Percentiles rank a stretch among this genome's conserved stretches.
phyloP scores from a whole-genome alignment of 1,284 basidiomycete species.

The Austroboletus olivaceoglutinosus region DNA sequence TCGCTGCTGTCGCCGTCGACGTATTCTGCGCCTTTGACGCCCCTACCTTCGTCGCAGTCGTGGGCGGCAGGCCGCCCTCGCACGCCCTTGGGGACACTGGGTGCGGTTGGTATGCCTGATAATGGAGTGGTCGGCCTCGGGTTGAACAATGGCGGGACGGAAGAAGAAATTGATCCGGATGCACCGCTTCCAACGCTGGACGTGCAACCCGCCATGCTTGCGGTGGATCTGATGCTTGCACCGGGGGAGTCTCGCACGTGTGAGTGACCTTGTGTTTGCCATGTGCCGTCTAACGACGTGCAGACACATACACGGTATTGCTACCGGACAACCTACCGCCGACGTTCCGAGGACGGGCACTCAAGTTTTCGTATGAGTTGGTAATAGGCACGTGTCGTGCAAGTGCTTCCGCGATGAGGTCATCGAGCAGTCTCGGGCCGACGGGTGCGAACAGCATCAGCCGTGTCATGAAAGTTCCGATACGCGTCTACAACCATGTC shows the following conservation, averaged over 20 bases:
- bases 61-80: slow-evolving; percentile 20
- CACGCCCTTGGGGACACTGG: slow-evolving; percentile 15
- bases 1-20: slow-evolving; percentile 48
- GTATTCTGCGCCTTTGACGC: slow-evolving; percentile 25
- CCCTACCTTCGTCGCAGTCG: slow-evolving; percentile 27
- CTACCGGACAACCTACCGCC: slow-evolving; percentile 85
- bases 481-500: slow-evolving; percentile 85
- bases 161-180: slow-evolving; percentile 59
- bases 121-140: slow-evolving; percentile 23
- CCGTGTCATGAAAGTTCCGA: slow-evolving; percentile 83
- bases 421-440: slow-evolving; percentile 28
- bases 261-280: slow-evolving; percentile 41
- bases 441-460: slow-evolving; percentile 57
- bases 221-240: slow-evolving; percentile 71
- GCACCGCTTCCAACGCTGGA: slow-evolving; percentile 76
- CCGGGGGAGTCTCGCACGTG: slow-evolving; percentile 84
- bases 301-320: slow-evolving; percentile 72
- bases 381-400: slow-evolving; percentile 82
- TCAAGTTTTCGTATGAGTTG: slow-evolving; percentile 88
- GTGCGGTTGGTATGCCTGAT: too few species aligned
- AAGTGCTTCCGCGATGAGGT: slow-evolving; percentile 30
- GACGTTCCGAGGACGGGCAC: slow-evolving; percentile 80
- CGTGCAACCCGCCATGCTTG: slow-evolving; percentile 80
- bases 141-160: slow-evolving; percentile 19
- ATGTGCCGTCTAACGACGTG: neutral